Percentiles rank a stretch among this genome's conserved stretches.
These are phyloP conservation scores for Litchi chinensis DNA, from an alignment of 345 rosid genomes.

Conservation along the genomic window DNA sequence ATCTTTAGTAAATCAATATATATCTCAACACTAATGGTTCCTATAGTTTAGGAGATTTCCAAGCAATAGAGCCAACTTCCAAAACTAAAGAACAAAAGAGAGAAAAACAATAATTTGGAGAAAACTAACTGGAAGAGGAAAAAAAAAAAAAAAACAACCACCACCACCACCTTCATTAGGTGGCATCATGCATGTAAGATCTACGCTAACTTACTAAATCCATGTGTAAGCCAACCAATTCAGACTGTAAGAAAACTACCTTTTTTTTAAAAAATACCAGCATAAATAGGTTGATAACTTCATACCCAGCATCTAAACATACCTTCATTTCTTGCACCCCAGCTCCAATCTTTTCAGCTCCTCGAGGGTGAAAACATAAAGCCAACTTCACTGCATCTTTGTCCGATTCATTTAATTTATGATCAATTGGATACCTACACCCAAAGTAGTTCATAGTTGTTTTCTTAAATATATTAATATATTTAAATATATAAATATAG, in stretches of 20 bases:
- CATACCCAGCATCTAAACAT: background rate
- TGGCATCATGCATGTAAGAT: background rate
- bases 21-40: no score
- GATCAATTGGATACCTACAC: slow-evolving; percentile 64
- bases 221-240: slow-evolving; percentile 4
- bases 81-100: no score
- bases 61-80: no score
- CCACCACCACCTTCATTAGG: no score
- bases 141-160: no score
- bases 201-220: background rate
- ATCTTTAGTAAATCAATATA: no score
- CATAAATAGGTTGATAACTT: background rate
- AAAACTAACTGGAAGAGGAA: no score
- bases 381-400: slow-evolving; percentile 49
- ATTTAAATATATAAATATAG: no score
- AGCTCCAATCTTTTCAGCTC: slow-evolving; percentile 71
- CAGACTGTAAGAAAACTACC: background rate
- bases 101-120: no score
- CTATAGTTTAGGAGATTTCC: no score
- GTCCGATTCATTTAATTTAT: slow-evolving; percentile 54
- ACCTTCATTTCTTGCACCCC: slow-evolving; percentile 74
- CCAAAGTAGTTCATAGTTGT: background rate
- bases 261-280: background rate
- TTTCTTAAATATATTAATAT: no score
- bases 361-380: slow-evolving; percentile 74